These are phyloP conservation scores for Petunia secreta DNA, from an alignment of 257 asterid species.

Conservation along the genomic window DNA sequence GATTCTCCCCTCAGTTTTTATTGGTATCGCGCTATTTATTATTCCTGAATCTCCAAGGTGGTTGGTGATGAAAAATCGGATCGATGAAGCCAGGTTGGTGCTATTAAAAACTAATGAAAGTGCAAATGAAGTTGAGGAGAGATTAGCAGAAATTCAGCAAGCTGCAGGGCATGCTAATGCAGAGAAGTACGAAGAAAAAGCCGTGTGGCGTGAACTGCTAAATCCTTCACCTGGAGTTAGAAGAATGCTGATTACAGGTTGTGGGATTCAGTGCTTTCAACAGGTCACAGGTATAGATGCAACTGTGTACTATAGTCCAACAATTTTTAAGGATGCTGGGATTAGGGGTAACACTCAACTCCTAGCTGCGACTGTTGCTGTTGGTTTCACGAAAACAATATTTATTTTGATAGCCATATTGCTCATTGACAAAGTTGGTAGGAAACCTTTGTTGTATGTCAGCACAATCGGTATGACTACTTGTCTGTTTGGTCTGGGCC, in stretches of 20 bases:
- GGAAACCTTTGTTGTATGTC: constrained; percentile 60
- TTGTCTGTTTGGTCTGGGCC: constrained; percentile 52
- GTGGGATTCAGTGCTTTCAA: constrained; percentile 64
- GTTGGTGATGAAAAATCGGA: constrained; percentile 61
- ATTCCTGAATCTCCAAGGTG: constrained; percentile 76
- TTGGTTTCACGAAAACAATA: constrained; percentile 62
- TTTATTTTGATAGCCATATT: constrained; percentile 58
- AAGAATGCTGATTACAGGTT: constrained; percentile 65
- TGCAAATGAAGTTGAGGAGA: constrained; percentile 52
- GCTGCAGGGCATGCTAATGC: constrained; percentile 46
- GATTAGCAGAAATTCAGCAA: constrained; percentile 55
- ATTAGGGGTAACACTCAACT: constrained; percentile 45
- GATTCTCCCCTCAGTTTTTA: constrained; percentile 54
- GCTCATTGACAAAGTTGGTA: constrained; percentile 61
- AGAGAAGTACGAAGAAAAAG: constrained; percentile 43
- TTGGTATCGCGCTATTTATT: constrained; percentile 47
- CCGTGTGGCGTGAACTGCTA: constrained; percentile 60
- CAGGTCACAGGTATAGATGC: constrained; percentile 77
- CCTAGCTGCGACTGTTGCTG: constrained; percentile 65
- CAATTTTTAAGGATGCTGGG: constrained; percentile 59
- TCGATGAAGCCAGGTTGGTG: constrained; percentile 55
- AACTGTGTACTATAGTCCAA: constrained; percentile 64
- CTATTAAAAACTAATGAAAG: constrained; percentile 52
- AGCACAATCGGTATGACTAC: constrained; percentile 68
- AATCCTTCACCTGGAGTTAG: constrained; percentile 55